Evolutionary conservation across 805 yeast genomes (phyloP).

Genomic region (Yarrowia divulgata): DNA sequence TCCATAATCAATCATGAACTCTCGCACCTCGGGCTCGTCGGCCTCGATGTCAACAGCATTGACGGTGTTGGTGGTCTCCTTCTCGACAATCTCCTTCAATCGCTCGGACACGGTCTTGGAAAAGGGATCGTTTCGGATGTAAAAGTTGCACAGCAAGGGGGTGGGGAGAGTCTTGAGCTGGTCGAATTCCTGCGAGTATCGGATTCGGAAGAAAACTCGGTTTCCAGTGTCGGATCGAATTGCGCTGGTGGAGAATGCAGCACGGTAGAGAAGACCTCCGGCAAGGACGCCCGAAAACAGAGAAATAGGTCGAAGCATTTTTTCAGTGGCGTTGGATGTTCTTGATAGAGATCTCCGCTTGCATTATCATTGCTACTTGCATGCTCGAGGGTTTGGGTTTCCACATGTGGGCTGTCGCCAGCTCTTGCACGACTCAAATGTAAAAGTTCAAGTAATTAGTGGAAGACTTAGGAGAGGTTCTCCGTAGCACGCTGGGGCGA

Average conservation of each 20-base stretch:
- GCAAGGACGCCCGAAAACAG: slow-evolving; percentile 22
- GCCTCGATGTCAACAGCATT: slow-evolving; percentile 75
- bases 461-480: too few relatives aligned
- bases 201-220: slow-evolving; percentile 60
- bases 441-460: too few relatives aligned
- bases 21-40: slow-evolving; percentile 69
- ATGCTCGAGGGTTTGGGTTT: slow-evolving; percentile 37
- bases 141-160: slow-evolving; percentile 76
- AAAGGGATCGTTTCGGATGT: slow-evolving; percentile 66
- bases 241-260: slow-evolving; percentile 26
- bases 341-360: background rate
- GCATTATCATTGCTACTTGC: slow-evolving; percentile 38
- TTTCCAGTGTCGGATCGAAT: slow-evolving; percentile 45
- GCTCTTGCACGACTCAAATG: too few relatives aligned
- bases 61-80: slow-evolving; percentile 59
- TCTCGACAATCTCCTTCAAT: slow-evolving; percentile 60
- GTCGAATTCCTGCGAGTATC: slow-evolving; percentile 66
- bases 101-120: slow-evolving; percentile 70
- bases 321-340: slow-evolving; percentile 17
- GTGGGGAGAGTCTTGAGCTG: slow-evolving; percentile 58
- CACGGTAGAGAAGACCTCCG: slow-evolving; percentile 25
- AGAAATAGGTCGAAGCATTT: slow-evolving; percentile 34
- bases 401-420: background rate
- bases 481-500: too few relatives aligned
- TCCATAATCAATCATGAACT: slow-evolving; percentile 63